Percentiles rank a stretch among this genome's conserved stretches.
Evolutionary conservation across 1,139 yeast genomes (phyloP).

Genomic region (Suhomyces bokatorum): DNA sequence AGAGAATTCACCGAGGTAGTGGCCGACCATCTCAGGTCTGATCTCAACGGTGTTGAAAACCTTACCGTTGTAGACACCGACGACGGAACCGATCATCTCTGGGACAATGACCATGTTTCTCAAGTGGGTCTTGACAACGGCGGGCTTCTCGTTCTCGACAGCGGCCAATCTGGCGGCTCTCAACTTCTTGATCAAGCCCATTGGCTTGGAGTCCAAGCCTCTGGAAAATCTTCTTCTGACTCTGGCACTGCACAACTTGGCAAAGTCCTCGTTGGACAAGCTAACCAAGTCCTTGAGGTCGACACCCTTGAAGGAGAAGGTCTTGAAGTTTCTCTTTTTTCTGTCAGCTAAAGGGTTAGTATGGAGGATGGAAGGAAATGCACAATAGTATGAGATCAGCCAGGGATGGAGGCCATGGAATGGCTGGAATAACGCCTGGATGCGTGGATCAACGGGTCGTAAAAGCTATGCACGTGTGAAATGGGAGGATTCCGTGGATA

Average conservation of each 20-base stretch:
- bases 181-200: slow-evolving; percentile 96
- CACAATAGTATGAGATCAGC: no score
- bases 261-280: slow-evolving; percentile 95
- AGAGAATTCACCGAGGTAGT: slow-evolving; percentile 99
- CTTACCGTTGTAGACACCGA: slow-evolving; percentile 99
- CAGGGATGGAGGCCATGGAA: no score
- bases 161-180: slow-evolving; percentile 96
- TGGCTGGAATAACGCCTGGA: no score
- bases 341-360: slow-evolving; percentile 54
- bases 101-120: slow-evolving; percentile 99
- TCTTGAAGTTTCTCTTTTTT: slow-evolving; percentile 92
- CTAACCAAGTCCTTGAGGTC: slow-evolving; percentile 93
- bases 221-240: slow-evolving; percentile 99
- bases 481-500: neutral
- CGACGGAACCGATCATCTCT: slow-evolving; percentile 99
- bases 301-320: slow-evolving; percentile 99
- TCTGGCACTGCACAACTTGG: slow-evolving; percentile 96
- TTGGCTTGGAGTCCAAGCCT: slow-evolving; percentile 95
- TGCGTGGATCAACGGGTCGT: no score
- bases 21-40: slow-evolving; percentile 99
- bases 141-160: slow-evolving; percentile 95
- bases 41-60: slow-evolving; percentile 98
- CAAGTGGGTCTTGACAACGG: slow-evolving; percentile 97
- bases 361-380: slow-evolving; percentile 10
- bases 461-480: no score